These are phyloP conservation scores for Bullera alba DNA, from an alignment of 768 basidiomycete genomes.

Conservation along the genomic window DNA sequence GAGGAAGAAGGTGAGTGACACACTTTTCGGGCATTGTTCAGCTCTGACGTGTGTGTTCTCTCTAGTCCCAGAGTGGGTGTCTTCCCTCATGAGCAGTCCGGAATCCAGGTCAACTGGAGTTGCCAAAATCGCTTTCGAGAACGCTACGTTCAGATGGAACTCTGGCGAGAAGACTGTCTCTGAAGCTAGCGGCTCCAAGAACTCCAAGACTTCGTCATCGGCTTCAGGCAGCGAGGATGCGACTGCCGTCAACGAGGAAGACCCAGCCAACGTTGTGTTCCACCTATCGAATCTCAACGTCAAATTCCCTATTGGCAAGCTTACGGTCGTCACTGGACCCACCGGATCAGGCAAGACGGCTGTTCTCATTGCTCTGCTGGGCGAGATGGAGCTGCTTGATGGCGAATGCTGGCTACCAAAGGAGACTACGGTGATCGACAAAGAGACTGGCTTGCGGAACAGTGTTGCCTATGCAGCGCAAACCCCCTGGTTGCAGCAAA, in stretches of 20 bases:
- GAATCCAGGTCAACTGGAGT: slow-evolving; percentile 39
- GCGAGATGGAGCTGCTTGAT: slow-evolving; percentile 46
- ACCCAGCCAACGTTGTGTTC: slow-evolving; percentile 4
- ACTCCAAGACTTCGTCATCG: background rate
- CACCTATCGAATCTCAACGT: slow-evolving; percentile 58
- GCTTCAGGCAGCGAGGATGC: slow-evolving; percentile 5
- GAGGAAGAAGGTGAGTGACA: slow-evolving; percentile 55
- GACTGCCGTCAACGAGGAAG: slow-evolving; percentile 11
- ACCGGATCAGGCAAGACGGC: slow-evolving; percentile 81
- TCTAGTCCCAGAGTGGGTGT: slow-evolving; percentile 60
- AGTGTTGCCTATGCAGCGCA: slow-evolving; percentile 68
- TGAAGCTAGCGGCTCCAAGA: slow-evolving; percentile 1
- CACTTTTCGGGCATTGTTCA: background rate
- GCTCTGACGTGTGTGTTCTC: background rate
- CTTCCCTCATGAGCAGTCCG: slow-evolving; percentile 52
- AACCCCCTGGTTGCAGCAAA: slow-evolving; percentile 49
- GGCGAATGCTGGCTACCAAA: slow-evolving; percentile 63
- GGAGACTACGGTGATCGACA: slow-evolving; percentile 50
- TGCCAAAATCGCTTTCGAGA: slow-evolving; percentile 53
- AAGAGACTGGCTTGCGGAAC: slow-evolving; percentile 43
- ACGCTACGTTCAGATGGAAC: slow-evolving; percentile 59
- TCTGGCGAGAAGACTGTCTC: slow-evolving; percentile 48
- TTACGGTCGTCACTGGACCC: slow-evolving; percentile 64
- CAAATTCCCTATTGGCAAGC: slow-evolving; percentile 62
- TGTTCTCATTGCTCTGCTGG: slow-evolving; percentile 53